phyloP scores from a whole-genome alignment of 2,329 filamentous ascomycete species.

The Fusarium veterinarium region DNA sequence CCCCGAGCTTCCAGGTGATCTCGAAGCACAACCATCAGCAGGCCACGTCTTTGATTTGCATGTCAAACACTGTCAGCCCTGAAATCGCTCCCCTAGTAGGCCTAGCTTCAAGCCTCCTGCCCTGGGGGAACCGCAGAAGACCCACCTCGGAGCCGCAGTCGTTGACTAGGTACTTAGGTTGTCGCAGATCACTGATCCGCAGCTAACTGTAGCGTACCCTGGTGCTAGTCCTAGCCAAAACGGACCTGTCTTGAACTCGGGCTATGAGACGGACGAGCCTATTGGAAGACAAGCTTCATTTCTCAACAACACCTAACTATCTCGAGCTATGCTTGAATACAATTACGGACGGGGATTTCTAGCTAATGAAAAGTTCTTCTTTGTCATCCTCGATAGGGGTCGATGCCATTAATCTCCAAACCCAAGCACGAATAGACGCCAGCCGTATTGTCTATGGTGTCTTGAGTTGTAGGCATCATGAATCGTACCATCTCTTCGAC shows the following conservation, averaged over 20 bases:
- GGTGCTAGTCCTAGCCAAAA: neutral
- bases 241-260: constrained; percentile 8
- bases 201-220: constrained; percentile 20
- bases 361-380: neutral
- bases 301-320: constrained; percentile 1
- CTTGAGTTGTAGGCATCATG: constrained; percentile 1
- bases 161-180: constrained; percentile 11
- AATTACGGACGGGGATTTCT: no score
- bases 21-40: neutral
- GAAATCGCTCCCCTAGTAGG: constrained; percentile 4
- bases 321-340: neutral
- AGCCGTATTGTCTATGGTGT: neutral
- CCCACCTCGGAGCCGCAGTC: constrained; percentile 47
- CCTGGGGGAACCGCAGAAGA: constrained; percentile 44
- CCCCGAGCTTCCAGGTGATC: constrained; percentile 11
- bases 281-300: constrained; percentile 19
- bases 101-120: constrained; percentile 28
- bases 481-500: constrained; percentile 4
- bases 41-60: constrained; percentile 8
- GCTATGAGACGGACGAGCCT: constrained; percentile 29
- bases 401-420: constrained; percentile 20
- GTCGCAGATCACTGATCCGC: constrained; percentile 46
- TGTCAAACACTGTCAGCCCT: constrained; percentile 28
- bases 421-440: constrained; percentile 5
- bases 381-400: constrained; percentile 13